phyloP scores from a whole-genome alignment of 768 basidiomycete genomes.

The Hysterangium stoloniferum region DNA sequence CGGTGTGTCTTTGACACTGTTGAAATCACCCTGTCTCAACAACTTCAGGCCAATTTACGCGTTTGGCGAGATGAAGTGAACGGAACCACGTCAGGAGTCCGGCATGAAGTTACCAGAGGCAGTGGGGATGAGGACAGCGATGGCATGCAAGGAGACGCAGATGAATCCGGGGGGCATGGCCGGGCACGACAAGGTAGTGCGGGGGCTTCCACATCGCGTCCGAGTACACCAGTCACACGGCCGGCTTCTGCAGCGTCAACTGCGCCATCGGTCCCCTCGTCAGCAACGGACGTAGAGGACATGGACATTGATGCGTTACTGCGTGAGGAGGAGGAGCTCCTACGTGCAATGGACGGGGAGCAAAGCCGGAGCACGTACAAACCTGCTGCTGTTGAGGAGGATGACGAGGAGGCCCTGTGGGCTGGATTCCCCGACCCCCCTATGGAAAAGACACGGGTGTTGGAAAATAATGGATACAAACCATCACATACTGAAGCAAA shows the following conservation, averaged over 20 bases:
- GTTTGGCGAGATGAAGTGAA: conserved; percentile 65
- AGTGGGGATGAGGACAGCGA: conserved; percentile 25
- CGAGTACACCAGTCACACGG: conserved; percentile 6
- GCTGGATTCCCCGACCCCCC: neutral
- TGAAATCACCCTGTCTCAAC: conserved; percentile 7
- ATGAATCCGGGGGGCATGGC: conserved; percentile 12
- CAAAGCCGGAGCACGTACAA: conserved; percentile 7
- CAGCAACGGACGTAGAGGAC: conserved; percentile 33
- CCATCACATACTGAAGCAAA: too few species aligned
- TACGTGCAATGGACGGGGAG: conserved; percentile 20
- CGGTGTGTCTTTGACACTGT: conserved; percentile 41
- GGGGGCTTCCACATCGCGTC: neutral
- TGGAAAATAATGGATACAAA: conserved; percentile 12
- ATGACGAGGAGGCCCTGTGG: conserved; percentile 10
- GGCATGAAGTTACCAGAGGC: conserved; percentile 14
- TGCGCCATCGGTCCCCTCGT: conserved; percentile 31
- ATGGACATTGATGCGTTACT: conserved; percentile 48
- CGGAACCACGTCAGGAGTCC: conserved; percentile 2
- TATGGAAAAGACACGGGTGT: conserved; percentile 8
- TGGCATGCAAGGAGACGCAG: conserved; percentile 20
- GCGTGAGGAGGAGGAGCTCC: conserved; percentile 32
- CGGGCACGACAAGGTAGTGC: conserved; percentile 1
- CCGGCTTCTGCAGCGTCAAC: conserved; percentile 24
- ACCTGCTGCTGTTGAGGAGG: conserved; percentile 1
- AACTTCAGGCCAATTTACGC: conserved; percentile 53